A percentile compares a stretch with the other conserved stretches of the same genome.
These are phyloP conservation scores for Raffaelea ambrosiae DNA, from an alignment of 2,329 filamentous ascomycete genomes.

Conservation along the genomic window DNA sequence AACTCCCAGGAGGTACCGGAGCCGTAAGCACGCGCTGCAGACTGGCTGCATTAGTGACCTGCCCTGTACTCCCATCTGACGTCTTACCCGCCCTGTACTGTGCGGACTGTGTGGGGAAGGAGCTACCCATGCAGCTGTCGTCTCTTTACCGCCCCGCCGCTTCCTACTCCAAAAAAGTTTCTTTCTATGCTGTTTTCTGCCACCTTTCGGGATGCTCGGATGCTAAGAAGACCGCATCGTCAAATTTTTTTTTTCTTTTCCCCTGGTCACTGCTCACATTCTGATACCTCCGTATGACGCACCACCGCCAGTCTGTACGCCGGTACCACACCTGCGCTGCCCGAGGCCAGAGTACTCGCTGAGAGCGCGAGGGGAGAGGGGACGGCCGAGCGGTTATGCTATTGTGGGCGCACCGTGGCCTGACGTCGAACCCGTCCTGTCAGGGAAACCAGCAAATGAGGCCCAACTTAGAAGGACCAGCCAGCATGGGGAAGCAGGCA, in stretches of 20 bases:
- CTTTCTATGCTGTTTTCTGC: neutral
- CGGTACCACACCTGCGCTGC: no score
- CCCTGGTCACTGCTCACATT: no score
- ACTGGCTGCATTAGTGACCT: neutral
- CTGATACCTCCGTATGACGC: no score
- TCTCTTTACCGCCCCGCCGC: constrained; percentile 2
- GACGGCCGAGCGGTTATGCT: neutral
- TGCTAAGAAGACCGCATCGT: neutral
- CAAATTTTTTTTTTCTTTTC: no score
- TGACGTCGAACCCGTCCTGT: neutral
- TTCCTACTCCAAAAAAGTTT: neutral
- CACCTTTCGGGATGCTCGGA: neutral
- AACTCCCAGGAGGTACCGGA: no score
- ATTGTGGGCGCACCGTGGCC: neutral
- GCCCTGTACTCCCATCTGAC: neutral
- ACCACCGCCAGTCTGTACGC: no score
- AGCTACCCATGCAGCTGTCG: neutral
- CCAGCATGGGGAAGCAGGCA: neutral
- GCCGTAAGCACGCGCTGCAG: neutral
- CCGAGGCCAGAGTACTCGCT: no score
- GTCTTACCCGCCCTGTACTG: neutral
- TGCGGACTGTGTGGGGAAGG: neutral
- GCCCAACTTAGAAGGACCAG: neutral
- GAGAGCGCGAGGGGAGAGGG: no score
- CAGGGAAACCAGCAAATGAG: no score